These are phyloP conservation scores for Trichocomaceae sp. DNA, from an alignment of 2,329 filamentous ascomycete species.

Conservation along the genomic window DNA sequence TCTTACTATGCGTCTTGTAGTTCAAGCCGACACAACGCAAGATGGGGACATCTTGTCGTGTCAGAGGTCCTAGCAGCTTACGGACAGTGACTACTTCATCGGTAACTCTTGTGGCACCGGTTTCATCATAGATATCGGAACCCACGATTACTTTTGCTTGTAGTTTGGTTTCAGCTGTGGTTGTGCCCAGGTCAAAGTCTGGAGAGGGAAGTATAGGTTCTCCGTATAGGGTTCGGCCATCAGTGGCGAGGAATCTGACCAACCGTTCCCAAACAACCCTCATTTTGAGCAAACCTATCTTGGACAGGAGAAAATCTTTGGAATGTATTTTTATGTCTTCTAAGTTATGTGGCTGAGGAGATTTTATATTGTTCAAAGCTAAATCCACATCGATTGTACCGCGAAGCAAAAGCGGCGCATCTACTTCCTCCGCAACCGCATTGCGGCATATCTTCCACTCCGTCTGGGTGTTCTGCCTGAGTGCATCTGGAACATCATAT, in stretches of 20 bases:
- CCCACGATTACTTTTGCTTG: conserved; percentile 49
- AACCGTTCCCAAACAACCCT: conserved; percentile 3
- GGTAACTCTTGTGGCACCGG: conserved; percentile 41
- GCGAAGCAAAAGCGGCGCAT: no score
- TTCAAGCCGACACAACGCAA: conserved; percentile 55
- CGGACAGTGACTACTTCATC: conserved; percentile 51
- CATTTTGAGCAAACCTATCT: no score
- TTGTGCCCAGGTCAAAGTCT: conserved; percentile 41
- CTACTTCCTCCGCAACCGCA: no score
- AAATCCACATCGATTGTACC: no score
- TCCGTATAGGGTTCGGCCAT: conserved; percentile 40
- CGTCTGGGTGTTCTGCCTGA: no score
- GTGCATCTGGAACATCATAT: no score
- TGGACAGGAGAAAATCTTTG: no score
- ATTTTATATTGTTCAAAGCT: no score
- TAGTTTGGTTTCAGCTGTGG: conserved; percentile 43
- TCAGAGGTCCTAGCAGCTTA: conserved; percentile 48
- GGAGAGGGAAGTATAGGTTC: conserved; percentile 44
- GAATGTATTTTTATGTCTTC: no score
- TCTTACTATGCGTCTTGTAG: conserved; percentile 51
- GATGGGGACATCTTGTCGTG: conserved; percentile 48
- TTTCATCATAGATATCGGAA: conserved; percentile 44
- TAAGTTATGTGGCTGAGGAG: no score
- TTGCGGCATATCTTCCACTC: no score
- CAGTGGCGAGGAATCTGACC: not conserved